Base-by-base conservation (phyloP, 768 basidiomycete species). In the Lactarius psammicola region DNA sequence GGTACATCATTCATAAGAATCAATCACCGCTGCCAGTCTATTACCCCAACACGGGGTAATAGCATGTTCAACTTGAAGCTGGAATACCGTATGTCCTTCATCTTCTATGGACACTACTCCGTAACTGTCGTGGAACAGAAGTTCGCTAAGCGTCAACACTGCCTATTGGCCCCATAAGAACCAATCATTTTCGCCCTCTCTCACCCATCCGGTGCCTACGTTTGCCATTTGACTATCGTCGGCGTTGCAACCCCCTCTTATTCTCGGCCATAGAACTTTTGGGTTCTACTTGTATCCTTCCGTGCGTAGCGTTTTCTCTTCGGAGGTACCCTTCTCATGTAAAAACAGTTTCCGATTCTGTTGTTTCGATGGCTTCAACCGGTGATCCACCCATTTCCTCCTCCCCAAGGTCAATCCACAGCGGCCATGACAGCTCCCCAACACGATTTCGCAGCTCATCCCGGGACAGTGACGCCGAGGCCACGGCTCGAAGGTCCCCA, bases 401-500 rank as follows among this genome's bases (percentile, higher is more conserved):
- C 8, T 69, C 68, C 36, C 65, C 68, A 30, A 62, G 11, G 56
- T 56, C 42, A 3, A 56, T 69, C 54, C 31, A 26, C 28, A 6
- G 6, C 34, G 54, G 40, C 23, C 42, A 8, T n/a, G 68, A 69
- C 15, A 60, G 58, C 3, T 69, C 68, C 26, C 61, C 61, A n/a
- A 31, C 36, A 7, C 61, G 30, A n/a, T 63, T 54, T 40, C 38
- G 61, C 34, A 46, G 34, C 10, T 38, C 66, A n/a, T 69, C 69
- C 13, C 15, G 55, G 67, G 74, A 74, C 38, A 65, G 60, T 66
- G 81, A 85, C 49, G 68, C 72, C 31, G 73, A 74, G 49, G 66
- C 77, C 6, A 81, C 78, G 1, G 74, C 82, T 57, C 81, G 87
- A 28, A 81, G 80, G 63, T 89, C 89, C 0, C 89, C 90, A 0